Evolutionary conservation across 768 basidiomycete genomes (phyloP).

Genomic region (Grammothele lineata): DNA sequence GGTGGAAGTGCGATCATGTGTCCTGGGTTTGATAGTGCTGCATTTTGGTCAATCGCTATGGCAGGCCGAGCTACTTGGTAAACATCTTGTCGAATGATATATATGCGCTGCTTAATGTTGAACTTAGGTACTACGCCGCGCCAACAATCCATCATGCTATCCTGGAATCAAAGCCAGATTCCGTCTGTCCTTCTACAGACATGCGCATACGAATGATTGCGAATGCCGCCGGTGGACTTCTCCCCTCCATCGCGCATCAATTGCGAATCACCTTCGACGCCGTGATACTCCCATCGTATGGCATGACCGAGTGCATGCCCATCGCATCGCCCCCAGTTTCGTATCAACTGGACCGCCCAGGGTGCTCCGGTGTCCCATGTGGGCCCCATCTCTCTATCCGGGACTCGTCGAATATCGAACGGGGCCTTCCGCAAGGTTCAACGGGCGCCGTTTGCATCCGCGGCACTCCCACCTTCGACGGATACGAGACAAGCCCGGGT

Average conservation of each 20-base stretch:
- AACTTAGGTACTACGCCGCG: slow-evolving; percentile 44
- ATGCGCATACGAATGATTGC: slow-evolving; percentile 41
- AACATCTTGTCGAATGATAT: too few relatives aligned
- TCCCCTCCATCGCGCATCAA: slow-evolving; percentile 46
- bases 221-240: slow-evolving; percentile 49
- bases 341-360: slow-evolving; percentile 43
- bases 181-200: slow-evolving; percentile 28
- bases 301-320: slow-evolving; percentile 56
- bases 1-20: slow-evolving; percentile 11
- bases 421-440: slow-evolving; percentile 34
- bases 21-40: slow-evolving; percentile 9
- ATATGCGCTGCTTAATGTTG: not conserved
- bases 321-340: slow-evolving; percentile 41
- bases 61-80: slow-evolving; percentile 46
- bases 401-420: slow-evolving; percentile 32
- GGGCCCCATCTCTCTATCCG: slow-evolving; percentile 45
- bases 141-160: slow-evolving; percentile 51
- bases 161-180: slow-evolving; percentile 33
- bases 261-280: slow-evolving; percentile 47
- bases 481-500: slow-evolving; percentile 44
- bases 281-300: slow-evolving; percentile 53
- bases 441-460: slow-evolving; percentile 52
- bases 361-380: slow-evolving; percentile 44
- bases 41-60: slow-evolving; percentile 29
- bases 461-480: slow-evolving; percentile 49